Percentiles rank a stretch among this genome's conserved stretches.
phyloP scores from a whole-genome alignment of 805 yeast species.

The Komagataella pastoris region DNA sequence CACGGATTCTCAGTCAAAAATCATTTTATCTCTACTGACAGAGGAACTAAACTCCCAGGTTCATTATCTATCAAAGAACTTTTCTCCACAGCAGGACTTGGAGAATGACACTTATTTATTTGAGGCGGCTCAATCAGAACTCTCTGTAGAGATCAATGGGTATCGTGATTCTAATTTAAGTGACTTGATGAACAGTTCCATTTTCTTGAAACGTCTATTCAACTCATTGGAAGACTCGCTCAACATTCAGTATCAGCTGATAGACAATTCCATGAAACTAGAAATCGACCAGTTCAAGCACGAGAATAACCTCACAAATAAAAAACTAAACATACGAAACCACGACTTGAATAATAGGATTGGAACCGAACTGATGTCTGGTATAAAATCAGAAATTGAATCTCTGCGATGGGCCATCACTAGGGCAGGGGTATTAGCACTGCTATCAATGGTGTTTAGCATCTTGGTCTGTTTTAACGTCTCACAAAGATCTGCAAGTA shows the following conservation, averaged over 20 bases:
- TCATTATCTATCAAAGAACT: conserved; percentile 30
- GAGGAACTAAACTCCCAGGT: conserved; percentile 22
- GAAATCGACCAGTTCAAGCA: conserved; percentile 78
- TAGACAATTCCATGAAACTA: conserved; percentile 64
- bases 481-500: conserved; percentile 19
- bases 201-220: conserved; percentile 58
- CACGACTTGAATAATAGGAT: conserved; percentile 81
- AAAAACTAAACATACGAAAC: conserved; percentile 50
- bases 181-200: conserved; percentile 51
- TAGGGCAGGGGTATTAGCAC: conserved; percentile 72
- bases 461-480: conserved; percentile 39
- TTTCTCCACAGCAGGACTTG: conserved; percentile 47
- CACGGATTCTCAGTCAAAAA: conserved; percentile 45
- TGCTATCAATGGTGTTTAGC: conserved; percentile 49
- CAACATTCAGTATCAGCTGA: conserved; percentile 47
- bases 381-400: conserved; percentile 77
- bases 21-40: conserved; percentile 33
- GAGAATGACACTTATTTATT: conserved; percentile 83
- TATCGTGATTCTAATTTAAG: conserved; percentile 60
- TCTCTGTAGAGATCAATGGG: conserved; percentile 63
- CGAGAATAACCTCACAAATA: conserved; percentile 67
- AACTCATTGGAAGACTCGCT: conserved; percentile 66
- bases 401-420: conserved; percentile 88
- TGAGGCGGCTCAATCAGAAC: conserved; percentile 85
- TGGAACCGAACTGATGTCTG: conserved; percentile 68